A percentile compares a stretch with the other conserved stretches of the same genome.
These are phyloP conservation scores for Alternaria gansuensis DNA, from an alignment of 2,329 filamentous ascomycete species.

Conservation along the genomic window DNA sequence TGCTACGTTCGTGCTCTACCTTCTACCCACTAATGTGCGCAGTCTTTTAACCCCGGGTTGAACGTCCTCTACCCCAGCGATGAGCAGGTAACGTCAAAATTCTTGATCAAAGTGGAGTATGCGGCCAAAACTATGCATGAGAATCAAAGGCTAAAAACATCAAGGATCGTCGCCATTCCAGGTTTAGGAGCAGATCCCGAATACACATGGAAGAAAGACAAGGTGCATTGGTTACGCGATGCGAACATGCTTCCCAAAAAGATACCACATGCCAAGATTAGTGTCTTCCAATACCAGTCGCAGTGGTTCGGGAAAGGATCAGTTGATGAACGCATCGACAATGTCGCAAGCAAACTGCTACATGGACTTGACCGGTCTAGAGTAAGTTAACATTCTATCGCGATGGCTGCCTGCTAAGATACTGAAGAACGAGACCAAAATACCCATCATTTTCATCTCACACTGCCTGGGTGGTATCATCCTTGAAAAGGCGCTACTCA, in stretches of 20 bases:
- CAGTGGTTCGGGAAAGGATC: slow-evolving; percentile 45
- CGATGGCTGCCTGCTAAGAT: slow-evolving; percentile 12
- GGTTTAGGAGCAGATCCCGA: slow-evolving; percentile 43
- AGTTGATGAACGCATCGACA: slow-evolving; percentile 40
- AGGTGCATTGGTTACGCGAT: slow-evolving; percentile 44
- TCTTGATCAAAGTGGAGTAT: slow-evolving; percentile 27
- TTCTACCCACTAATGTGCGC: slow-evolving; percentile 1
- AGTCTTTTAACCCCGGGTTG: slow-evolving; percentile 29
- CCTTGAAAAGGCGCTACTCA: slow-evolving; percentile 34
- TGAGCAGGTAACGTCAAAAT: slow-evolving; percentile 21
- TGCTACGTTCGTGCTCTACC: not conserved
- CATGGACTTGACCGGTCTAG: slow-evolving; percentile 29
- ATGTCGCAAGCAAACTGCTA: slow-evolving; percentile 39
- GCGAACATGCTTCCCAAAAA: slow-evolving; percentile 39
- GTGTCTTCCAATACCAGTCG: slow-evolving; percentile 40
- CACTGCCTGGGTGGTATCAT: slow-evolving; percentile 45
- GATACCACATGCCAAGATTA: slow-evolving; percentile 42
- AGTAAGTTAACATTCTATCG: slow-evolving; percentile 3
- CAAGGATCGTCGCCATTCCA: slow-evolving; percentile 44
- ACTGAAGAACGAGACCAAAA: slow-evolving; percentile 28
- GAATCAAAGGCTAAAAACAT: slow-evolving; percentile 2
- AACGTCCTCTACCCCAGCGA: slow-evolving; percentile 29
- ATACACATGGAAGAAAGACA: slow-evolving; percentile 40
- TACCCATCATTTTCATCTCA: slow-evolving; percentile 43
- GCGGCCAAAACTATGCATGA: not conserved